A percentile compares a stretch with the other conserved stretches of the same genome.
These are phyloP conservation scores for Achlya hypogyna DNA, from an alignment of 352 stramenopile genomes.

Conservation along the genomic window DNA sequence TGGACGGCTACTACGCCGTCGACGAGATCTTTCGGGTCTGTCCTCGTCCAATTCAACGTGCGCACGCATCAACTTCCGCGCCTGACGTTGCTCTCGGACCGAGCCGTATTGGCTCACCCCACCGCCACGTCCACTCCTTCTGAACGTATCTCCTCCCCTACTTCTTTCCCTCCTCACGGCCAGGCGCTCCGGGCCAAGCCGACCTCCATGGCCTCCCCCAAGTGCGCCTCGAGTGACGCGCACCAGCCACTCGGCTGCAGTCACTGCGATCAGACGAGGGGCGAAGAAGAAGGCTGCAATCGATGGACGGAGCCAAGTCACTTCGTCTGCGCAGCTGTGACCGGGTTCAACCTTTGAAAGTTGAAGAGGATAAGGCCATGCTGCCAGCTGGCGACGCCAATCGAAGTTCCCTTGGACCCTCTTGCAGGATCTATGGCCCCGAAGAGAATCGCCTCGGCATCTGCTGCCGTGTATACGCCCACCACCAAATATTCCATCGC, in stretches of 20 bases:
- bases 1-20: neutral
- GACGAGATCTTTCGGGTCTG: too few relatives aligned
- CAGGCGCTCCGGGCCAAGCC: too few relatives aligned
- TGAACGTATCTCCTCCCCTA: neutral
- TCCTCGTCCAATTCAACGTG: neutral
- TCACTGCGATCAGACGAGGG: neutral
- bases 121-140: neutral
- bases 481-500: neutral
- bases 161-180: too few relatives aligned
- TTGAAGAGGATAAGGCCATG: constrained; percentile 3
- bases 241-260: too few relatives aligned
- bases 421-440: neutral
- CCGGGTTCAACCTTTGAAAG: neutral
- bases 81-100: neutral
- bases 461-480: too few relatives aligned
- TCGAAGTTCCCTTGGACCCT: neutral
- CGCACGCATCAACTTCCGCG: too few relatives aligned
- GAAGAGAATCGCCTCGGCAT: neutral
- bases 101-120: neutral
- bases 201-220: too few relatives aligned
- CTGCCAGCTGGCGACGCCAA: neutral
- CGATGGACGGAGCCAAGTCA: neutral
- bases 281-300: neutral
- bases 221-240: too few relatives aligned
- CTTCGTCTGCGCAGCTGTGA: neutral